phyloP scores from a whole-genome alignment of 345 rosid species.

The Acer negundo region DNA sequence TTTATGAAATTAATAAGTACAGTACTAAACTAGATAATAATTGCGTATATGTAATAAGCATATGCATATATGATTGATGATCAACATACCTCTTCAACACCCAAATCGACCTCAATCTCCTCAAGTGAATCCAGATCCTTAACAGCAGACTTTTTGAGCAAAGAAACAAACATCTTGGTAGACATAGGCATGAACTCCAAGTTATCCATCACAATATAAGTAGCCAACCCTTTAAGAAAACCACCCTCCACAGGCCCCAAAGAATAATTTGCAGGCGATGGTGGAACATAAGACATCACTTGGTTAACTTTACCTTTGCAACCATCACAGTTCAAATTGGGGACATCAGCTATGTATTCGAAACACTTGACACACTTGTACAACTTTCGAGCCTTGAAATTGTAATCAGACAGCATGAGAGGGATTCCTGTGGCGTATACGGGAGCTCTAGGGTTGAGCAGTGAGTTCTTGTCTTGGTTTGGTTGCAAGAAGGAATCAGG shows the following conservation, averaged over 20 bases:
- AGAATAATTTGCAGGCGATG: too few relatives aligned
- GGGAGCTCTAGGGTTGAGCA: constrained; percentile 1
- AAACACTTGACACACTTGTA: too few relatives aligned
- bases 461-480: neutral
- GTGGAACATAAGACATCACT: too few relatives aligned
- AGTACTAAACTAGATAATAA: too few relatives aligned
- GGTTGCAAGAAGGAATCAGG: neutral
- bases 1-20: too few relatives aligned
- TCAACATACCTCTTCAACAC: constrained; percentile 19
- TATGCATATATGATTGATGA: too few relatives aligned
- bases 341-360: constrained; percentile 2
- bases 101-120: constrained; percentile 17
- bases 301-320: neutral
- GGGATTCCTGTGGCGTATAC: neutral
- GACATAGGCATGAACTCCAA: constrained; percentile 21
- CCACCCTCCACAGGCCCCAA: neutral
- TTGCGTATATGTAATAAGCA: too few relatives aligned
- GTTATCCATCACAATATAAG: constrained; percentile 17
- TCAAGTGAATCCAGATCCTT: constrained; percentile 15
- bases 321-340: neutral
- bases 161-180: neutral
- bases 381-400: too few relatives aligned
- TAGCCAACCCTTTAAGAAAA: constrained; percentile 12
- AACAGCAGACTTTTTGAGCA: constrained; percentile 24
- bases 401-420: neutral